Base-by-base conservation (phyloP, 257 asterid species). In the Cruciata laevipes region DNA sequence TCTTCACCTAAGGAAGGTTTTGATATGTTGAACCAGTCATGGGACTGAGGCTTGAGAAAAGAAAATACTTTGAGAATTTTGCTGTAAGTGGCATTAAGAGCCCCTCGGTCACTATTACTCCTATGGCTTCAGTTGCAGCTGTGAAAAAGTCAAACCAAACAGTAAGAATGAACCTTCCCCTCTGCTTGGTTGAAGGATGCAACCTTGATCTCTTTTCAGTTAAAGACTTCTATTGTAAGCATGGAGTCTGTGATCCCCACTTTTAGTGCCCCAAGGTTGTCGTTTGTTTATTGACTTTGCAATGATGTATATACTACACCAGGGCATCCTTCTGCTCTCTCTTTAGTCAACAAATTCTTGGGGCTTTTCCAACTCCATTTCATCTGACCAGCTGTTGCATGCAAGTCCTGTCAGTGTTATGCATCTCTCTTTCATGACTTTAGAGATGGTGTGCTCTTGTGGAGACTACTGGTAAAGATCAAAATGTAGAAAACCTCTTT, bases 151-250 rank as follows among this genome's bases (percentile, higher is more conserved):
- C 79, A 92, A 86, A 71, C 73, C 83, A 16, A 63, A 77, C 14
- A 65, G 73, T 73, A 86, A 74, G 75, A 78, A 68, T 67, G 77
- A 74, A 25, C 65, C 81, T 27, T 60, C 68, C 7, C 81, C 83
- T 76, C 55, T 92, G 97, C 77, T 78, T 81, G 61, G 98, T 92
- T 62, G 93, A 89, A 75, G 98, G 96, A 75, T 89, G 98, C 85
- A 74, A 81, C 67, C 27, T 75, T 30, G 98, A 87, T 75, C 95
- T 92, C 56, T 84, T 95, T 21, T 68, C 82, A 7, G 89, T 89
- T 62, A 89, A 89, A 77, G 98, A 89, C 21, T 89, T 89, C 76
- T 95, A 93, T 69, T 82, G 93, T 24, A 89, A 90, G 86, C 97
- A 93, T 76, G 80, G 85, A 73, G 96, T 93, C 52, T 93, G 98